Evolutionary conservation across 306 rosid species (phyloP).

Genomic region (Dicorynia guianensis): DNA sequence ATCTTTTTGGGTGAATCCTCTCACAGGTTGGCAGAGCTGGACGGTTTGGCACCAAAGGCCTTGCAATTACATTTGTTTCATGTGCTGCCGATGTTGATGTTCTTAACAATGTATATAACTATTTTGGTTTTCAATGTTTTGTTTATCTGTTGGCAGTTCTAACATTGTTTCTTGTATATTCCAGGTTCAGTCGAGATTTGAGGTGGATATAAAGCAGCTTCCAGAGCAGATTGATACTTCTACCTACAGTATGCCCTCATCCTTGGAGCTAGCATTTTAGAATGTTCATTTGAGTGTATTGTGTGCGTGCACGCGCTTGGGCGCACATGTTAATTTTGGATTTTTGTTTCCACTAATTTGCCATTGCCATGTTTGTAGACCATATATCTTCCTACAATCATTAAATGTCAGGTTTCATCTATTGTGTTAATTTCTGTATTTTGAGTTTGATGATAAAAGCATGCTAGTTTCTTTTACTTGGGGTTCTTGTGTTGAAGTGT

Average conservation of each 20-base stretch:
- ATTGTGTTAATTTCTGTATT: neutral
- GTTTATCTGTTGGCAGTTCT: slow-evolving; percentile 6
- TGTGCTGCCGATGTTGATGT: slow-evolving; percentile 89
- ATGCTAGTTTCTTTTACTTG: neutral
- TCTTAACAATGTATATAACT: slow-evolving; percentile 79
- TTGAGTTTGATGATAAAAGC: neutral
- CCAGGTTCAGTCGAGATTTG: slow-evolving; percentile 90
- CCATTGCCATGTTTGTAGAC: no score
- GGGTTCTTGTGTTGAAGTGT: neutral
- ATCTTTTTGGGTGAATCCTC: slow-evolving; percentile 7
- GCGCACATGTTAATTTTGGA: neutral
- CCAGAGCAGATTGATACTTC: slow-evolving; percentile 91
- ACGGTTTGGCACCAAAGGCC: slow-evolving; percentile 97
- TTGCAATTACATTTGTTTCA: slow-evolving; percentile 96
- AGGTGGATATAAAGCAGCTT: slow-evolving; percentile 84
- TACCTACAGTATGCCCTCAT: slow-evolving; percentile 70
- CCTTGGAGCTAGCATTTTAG: neutral
- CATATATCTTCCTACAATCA: neutral
- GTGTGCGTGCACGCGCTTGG: no score
- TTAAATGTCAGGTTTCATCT: neutral
- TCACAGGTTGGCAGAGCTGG: slow-evolving; percentile 97
- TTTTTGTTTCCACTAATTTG: neutral
- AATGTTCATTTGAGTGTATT: neutral
- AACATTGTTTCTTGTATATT: slow-evolving; percentile 7
- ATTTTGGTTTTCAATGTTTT: neutral